A percentile compares a stretch with the other conserved stretches of the same genome.
Evolutionary conservation across 306 rosid genomes (phyloP).

Genomic region (Pterocarpus macrocarpus): DNA sequence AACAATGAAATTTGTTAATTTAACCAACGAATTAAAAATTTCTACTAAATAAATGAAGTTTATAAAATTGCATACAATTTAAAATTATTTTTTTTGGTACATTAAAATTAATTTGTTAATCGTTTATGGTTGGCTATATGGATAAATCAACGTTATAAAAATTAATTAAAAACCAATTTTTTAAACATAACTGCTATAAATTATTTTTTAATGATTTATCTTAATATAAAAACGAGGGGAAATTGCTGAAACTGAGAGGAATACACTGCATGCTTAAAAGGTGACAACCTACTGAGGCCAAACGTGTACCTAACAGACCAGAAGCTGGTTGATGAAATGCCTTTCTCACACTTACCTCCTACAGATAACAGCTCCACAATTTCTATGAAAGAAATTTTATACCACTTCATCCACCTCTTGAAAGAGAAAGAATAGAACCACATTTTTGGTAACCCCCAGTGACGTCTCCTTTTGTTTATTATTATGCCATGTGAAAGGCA

Average conservation of each 20-base stretch:
- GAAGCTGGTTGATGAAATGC: background rate
- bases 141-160: no score
- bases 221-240: no score
- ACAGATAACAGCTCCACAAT: background rate
- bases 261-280: background rate
- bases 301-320: background rate
- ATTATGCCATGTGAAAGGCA: constrained; percentile 19
- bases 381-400: constrained; percentile 12
- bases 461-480: background rate
- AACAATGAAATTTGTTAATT: no score
- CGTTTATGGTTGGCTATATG: no score
- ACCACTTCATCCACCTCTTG: constrained; percentile 4
- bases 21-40: no score
- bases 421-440: constrained; percentile 2
- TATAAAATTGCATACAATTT: no score
- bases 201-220: no score
- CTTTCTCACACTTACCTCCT: background rate
- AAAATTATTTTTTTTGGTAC: no score
- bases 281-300: background rate
- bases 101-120: no score
- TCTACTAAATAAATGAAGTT: no score
- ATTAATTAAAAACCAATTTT: no score
- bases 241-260: background rate
- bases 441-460: background rate
- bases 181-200: no score